Evolutionary conservation across 805 yeast genomes (phyloP), one percentile per base, ranked within the genome.

Genomic region (Starmerella cellae): DNA sequence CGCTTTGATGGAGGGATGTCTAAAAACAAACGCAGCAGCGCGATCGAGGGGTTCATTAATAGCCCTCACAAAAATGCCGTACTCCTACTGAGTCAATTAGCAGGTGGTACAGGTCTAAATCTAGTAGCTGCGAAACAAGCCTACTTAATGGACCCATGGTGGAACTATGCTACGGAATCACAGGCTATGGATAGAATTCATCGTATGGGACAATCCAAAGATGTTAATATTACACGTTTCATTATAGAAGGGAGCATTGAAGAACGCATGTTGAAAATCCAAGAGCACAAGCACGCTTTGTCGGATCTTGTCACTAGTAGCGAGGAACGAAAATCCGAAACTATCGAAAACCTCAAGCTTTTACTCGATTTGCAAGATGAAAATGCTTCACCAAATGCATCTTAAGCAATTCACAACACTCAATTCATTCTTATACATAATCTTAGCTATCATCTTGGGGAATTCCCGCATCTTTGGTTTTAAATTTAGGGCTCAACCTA

Each of bases 91-190:
- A 80, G 94, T 6, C 62, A 85, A 48, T 87, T 84, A 59, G 94
- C 95, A 0, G 96, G 96, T 20, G 96, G 96, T 6, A 95, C 85
- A 11, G 96, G 96, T 0, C 66, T 87, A 48, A 87, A 87, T 55
- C 64, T 87, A 46, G 87, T 94, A 0, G 74, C 78, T 39, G 94
- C 96, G 0, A 79, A 82, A 0, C 69, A 73, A 28, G 96, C 93
- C 2, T 84, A 77, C 52, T 69, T 87, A 73, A 79, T 88, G 83
- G 96, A 87, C 55, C 95, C 96, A 0, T 87, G 95, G 91, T 87
- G 96, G 96, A 82, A 91, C 24, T 93, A 83, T 36, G 82, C 94
- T 38, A 75, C 79, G 41, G 95, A 84, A 54, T 83, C 82, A 39
- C 95, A 84, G 59, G 95, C 95, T 0, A 82, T 85, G 46, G 95